Evolutionary conservation across 805 yeast species (phyloP), one percentile per base, ranked within the genome.

Genomic region (Lipomyces sp.): DNA sequence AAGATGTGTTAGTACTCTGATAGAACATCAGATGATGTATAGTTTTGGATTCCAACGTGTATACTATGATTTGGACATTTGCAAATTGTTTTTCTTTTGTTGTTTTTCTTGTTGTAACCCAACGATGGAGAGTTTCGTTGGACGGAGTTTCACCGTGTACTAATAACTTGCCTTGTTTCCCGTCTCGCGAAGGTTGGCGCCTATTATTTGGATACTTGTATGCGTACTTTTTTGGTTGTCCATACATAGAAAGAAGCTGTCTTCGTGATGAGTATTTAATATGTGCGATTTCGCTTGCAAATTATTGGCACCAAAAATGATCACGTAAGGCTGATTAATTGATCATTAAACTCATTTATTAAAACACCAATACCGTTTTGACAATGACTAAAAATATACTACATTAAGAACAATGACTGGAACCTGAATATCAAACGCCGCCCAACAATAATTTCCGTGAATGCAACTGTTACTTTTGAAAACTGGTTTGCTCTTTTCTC

Each of bases 401-500:
- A 42, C 48, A 42, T 13, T 42, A 42, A 42, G n/a, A n/a, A 42
- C 3, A 6, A 42, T 18, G 48, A 42, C 15, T 6, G 7, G 4
- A 24, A 24, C 24, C 24, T 24, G n/a, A 15, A 42, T 15, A 42
- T 3, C 18, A 42, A 15, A 42, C 48, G 48, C 48, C 48, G 15
- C 24, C 24, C n/a, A 42, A 42, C 13, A 4, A 5, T 5, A 42
- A 24, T 24, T 24, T 42, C 48, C 48, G 18, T n/a, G 48, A 42
- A 15, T 6, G 24, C 15, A 42, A 42, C 3, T 15, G 7, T 13
- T 42, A 15, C 10, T 42, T 42, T n/a, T n/a, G 18, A 42, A 42
- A 42, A 13, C 48, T 42, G 6, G 8, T 5, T 42, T 57, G 53
- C 42, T 64, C 69, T 48, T 62, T 61, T 4, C 74, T 68, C 77